Conservation (phyloP, 129 eudicot genomes). For the Tanacetum coccineum region DNA sequence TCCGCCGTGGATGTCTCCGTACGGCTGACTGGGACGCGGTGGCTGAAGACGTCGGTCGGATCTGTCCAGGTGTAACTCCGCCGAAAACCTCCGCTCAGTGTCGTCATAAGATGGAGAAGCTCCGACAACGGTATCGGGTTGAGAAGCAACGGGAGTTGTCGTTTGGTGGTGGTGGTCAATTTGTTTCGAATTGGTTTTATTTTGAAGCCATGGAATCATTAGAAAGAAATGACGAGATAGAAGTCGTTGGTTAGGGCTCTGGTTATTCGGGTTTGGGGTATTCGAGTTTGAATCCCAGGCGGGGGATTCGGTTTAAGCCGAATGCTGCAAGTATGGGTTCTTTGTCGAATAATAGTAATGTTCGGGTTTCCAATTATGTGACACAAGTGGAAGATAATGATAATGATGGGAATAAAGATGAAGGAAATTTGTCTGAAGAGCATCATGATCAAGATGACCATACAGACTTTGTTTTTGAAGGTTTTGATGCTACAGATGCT, state of each 20-base stretch:
- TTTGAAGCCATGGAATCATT: conserved; percentile 84
- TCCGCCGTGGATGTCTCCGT: conserved; percentile 92
- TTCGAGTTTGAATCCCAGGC: conserved; percentile 35
- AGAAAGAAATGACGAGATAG: conserved; percentile 58
- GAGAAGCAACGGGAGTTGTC: conserved; percentile 74
- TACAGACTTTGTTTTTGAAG: too few species aligned
- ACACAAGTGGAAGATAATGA: conserved; percentile 24
- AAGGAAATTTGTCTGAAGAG: too few species aligned
- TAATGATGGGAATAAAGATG: conserved; percentile 20
- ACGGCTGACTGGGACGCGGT: conserved; percentile 97
- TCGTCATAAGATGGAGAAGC: conserved; percentile 99
- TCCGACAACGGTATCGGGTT: conserved; percentile 85
- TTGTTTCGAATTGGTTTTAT: conserved; percentile 71
- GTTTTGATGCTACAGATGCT: too few species aligned
- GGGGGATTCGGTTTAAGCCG: conserved; percentile 43
- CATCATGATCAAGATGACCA: too few species aligned
- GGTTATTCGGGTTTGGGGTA: conserved; percentile 12
- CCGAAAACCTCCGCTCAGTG: conserved; percentile 97
- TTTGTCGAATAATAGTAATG: too few species aligned
- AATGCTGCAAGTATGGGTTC: too few species aligned
- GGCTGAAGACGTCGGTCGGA: conserved; percentile 55
- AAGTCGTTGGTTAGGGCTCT: neutral
- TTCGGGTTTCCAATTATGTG: conserved; percentile 31
- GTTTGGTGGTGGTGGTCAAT: conserved; percentile 52
- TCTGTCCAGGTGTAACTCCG: conserved; percentile 60